phyloP scores from a whole-genome alignment of 2,329 filamentous ascomycete genomes.

The Alternaria hordeiaustralica region DNA sequence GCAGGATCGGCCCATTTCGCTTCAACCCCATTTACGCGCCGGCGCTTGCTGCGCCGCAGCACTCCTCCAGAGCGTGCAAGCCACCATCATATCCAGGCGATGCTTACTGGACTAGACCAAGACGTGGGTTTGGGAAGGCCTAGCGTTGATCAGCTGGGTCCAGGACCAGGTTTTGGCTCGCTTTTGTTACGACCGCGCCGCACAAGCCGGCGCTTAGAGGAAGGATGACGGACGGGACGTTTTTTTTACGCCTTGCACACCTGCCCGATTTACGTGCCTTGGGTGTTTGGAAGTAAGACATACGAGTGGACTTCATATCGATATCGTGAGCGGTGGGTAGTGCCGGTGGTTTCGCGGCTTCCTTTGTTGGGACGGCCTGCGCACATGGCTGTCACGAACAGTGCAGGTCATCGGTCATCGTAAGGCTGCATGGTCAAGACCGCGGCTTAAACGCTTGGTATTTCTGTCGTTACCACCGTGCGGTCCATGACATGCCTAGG shows the following conservation, averaged over 20 bases:
- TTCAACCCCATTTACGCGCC: constrained; percentile 10
- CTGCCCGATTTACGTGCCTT: constrained; percentile 3
- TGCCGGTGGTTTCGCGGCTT: neutral
- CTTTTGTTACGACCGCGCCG: constrained; percentile 4
- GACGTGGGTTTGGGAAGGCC: neutral
- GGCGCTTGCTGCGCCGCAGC: constrained; percentile 12
- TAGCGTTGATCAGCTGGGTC: constrained; percentile 2
- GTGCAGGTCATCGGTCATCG: neutral
- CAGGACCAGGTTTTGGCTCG: neutral
- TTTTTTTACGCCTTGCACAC: constrained; percentile 8
- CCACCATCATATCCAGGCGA: neutral
- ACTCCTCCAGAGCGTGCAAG: constrained; percentile 1
- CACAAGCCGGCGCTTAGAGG: constrained; percentile 11
- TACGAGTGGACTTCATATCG: neutral
- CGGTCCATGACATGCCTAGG: neutral
- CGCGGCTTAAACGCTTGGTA: constrained; percentile 1
- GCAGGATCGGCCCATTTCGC: constrained; percentile 9
- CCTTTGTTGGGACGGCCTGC: neutral
- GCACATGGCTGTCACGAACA: neutral
- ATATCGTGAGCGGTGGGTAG: neutral
- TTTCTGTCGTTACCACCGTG: neutral
- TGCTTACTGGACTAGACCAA: neutral
- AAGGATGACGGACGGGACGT: constrained; percentile 6
- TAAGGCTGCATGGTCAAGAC: constrained; percentile 1
- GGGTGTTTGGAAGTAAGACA: constrained; percentile 10